Base-by-base conservation (phyloP, 2,329 filamentous ascomycete genomes). In the Pseudogymnoascus sp. region DNA sequence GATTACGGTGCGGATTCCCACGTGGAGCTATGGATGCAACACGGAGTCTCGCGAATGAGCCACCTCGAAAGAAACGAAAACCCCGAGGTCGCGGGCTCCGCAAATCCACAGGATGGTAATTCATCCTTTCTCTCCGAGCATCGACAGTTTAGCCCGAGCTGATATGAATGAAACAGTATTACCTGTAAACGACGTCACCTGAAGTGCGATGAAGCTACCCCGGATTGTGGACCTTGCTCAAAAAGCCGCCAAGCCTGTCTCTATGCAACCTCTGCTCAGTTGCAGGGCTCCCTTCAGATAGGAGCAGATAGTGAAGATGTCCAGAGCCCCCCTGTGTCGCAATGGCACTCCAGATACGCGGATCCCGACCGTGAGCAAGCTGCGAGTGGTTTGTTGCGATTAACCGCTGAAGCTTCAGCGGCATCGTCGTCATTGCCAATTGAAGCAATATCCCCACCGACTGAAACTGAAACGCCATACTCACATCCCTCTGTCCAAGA, bases 191-290 rank as follows among this genome's bases (percentile, higher is more conserved):
- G 72, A 62, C 71, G 79, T 62, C 75, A 79, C 64, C 76, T 80
- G 64, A 80, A 80, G 72, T 80, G 79, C 67, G 78, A 79, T 65
- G 78, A 80, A 69, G 70, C 71, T 31, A 76, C 75, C 65, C 78
- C 77, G 13, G 69, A 73, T 33, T 80, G 78, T 66, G 74, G 74
- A 38, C 76, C 76, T 67, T 81, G 78, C 69, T 68, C 72, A 15
- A 80, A 79, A 67, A 76, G 74, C 42, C 72, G 74, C 53, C 75
- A 78, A 65, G 73, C 75, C 63, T 81, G 78, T 67, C 67, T 75
- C 13, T 79, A 78, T 69, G 72, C 65, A 40, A 59, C 62, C 11
- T 60, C 53, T 15, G 15, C 42, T 21, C 42, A 47, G 42, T 23
- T 47, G 42, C 42, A 47, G 23, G 42, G 42, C 19, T 19, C 28